Evolutionary conservation across 257 asterid genomes (phyloP).

Genomic region (Haberlea rhodopensis): DNA sequence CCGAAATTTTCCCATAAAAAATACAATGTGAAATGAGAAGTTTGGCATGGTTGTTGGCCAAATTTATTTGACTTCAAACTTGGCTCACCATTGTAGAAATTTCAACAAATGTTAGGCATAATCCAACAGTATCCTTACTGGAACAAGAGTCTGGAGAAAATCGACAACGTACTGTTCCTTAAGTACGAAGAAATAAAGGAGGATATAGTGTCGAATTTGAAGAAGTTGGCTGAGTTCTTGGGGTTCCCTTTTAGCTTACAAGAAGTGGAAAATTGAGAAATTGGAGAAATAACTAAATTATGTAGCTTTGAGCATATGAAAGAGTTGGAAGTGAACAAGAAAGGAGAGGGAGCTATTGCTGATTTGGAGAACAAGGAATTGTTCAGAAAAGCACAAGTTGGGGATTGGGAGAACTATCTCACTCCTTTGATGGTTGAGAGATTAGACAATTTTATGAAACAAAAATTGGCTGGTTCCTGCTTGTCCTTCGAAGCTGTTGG

Average conservation of each 20-base stretch:
- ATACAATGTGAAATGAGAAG: no score
- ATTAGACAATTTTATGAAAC: constrained; percentile 30
- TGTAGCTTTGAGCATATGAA: constrained; percentile 49
- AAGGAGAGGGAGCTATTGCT: constrained; percentile 31
- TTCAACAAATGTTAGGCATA: no score
- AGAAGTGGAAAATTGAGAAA: constrained; percentile 40
- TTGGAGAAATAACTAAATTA: constrained; percentile 32
- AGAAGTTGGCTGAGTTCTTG: constrained; percentile 42
- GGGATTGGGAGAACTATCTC: constrained; percentile 53
- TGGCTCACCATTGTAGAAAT: no score
- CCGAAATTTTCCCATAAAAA: no score
- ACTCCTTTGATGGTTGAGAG: constrained; percentile 37
- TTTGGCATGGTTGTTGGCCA: no score
- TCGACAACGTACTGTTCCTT: constrained; percentile 43
- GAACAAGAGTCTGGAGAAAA: constrained; percentile 33
- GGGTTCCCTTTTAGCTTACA: constrained; percentile 40
- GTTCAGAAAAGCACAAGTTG: constrained; percentile 53
- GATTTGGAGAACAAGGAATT: constrained; percentile 30
- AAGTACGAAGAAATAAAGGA: constrained; percentile 53
- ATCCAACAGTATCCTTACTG: no score
- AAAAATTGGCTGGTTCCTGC: constrained; percentile 33
- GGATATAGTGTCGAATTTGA: constrained; percentile 21
- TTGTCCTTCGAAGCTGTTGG: constrained; percentile 21
- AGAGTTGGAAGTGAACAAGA: constrained; percentile 43
- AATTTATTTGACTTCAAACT: no score